Evolutionary conservation across 352 stramenopile genomes (phyloP).

Genomic region (Labyrinthula sp.): DNA sequence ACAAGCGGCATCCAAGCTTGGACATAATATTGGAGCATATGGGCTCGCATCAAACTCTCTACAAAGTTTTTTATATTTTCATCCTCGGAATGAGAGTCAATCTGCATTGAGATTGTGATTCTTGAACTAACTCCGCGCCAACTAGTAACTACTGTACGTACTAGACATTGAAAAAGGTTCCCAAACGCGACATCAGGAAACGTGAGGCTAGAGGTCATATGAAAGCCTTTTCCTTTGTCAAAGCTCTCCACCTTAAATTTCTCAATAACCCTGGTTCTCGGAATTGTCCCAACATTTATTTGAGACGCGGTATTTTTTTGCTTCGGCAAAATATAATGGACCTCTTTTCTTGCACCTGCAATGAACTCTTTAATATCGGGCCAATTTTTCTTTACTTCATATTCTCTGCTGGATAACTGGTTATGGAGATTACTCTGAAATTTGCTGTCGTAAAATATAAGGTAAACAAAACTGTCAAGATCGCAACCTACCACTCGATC

Average conservation of each 20-base stretch:
- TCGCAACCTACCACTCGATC: no score
- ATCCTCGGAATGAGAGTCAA: conserved; percentile 19
- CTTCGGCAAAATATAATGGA: conserved; percentile 15
- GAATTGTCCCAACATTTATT: no score
- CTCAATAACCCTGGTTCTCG: no score
- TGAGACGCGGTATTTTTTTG: conserved; percentile 6
- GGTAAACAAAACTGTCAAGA: no score
- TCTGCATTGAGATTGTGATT: conserved; percentile 11
- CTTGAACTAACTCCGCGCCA: conserved; percentile 21
- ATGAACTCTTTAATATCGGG: no score
- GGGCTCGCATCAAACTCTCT: conserved; percentile 7
- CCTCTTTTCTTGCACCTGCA: conserved; percentile 9
- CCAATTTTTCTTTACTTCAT: no score
- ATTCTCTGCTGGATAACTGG: no score
- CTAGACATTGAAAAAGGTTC: conserved; percentile 22
- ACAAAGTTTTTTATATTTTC: conserved; percentile 17
- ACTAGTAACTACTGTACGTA: conserved; percentile 10
- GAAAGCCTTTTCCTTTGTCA: conserved; percentile 9
- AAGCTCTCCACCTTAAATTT: conserved; percentile 16
- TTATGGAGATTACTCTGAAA: no score
- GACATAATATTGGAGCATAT: conserved; percentile 9
- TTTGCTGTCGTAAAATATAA: no score
- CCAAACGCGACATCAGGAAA: conserved; percentile 12
- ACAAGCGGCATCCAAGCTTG: conserved; percentile 24
- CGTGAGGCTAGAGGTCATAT: conserved; percentile 7